Base-by-base conservation (phyloP, 495 filamentous ascomycete species). In the Aspergillus coremiiformis region DNA sequence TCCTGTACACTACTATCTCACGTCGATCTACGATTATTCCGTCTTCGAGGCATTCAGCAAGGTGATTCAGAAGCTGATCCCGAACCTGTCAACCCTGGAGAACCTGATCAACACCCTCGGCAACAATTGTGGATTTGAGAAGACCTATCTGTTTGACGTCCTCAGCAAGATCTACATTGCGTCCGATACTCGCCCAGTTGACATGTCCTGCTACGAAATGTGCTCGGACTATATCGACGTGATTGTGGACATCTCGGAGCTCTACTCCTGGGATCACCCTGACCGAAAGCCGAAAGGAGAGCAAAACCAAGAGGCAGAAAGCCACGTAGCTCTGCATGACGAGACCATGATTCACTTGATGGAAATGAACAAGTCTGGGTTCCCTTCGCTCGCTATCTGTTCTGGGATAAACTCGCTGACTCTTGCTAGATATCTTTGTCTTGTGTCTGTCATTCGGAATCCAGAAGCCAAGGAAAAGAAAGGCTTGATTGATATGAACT, bases 41-140 rank as follows among this genome's bases (percentile, higher is more conserved):
- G 95, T 98, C 56, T 98, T 97, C 65, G 94, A 98, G 66, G 94
- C 92, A 10, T 96, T 97, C 66, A 90, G 85, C 68, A 96, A 96
- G 62, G 93, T 97, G 47, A 95, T 96, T 52, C 93, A 97, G 66
- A 95, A 95, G 65, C 80, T 98, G 19, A 93, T 97, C 39, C 93
- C 94, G 4, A 89, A 94, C 51, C 75, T 98, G 10, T 87, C 89
- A 1, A 91, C 89, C 17, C 82, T 97, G 32, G 94, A 98, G 69
- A 85, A 88, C 33, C 75, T 98, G 66, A 81, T 97, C 55, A 93
- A 94, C 63, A 89, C 87, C 48, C 78, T 97, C 30, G 89, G 83
- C 69, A 85, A 83, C 22, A 91, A 87, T 24, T 96, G 90, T 63
- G 84, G 86, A 5, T 95, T 98, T 59, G 90, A 97, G 63, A 98